Evolutionary conservation across 1,139 yeast species (phyloP).

Genomic region (Geotrichum candidum): DNA sequence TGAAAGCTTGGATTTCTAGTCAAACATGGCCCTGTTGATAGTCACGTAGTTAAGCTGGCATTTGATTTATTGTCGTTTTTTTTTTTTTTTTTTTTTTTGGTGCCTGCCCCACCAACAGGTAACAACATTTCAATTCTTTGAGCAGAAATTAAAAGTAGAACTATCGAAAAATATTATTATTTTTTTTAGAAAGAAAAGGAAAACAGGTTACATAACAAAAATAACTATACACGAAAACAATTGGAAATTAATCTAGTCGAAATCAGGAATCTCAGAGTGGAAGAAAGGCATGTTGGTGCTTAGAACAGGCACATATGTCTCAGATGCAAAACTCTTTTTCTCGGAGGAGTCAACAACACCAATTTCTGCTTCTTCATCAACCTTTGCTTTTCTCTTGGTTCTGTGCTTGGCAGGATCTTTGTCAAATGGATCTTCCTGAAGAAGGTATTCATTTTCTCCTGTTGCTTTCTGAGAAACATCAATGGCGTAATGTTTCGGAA

Average conservation of each 20-base stretch:
- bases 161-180: no score
- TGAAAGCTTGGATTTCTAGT: no score
- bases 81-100: no score
- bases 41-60: no score
- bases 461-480: not conserved
- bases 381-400: not conserved
- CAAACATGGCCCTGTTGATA: no score
- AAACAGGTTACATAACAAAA: not conserved
- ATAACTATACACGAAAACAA: not conserved
- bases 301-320: conserved; percentile 33
- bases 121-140: no score
- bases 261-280: conserved; percentile 82
- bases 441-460: not conserved
- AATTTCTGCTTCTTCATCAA: not conserved
- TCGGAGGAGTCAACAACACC: not conserved
- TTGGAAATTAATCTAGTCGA: conserved; percentile 29
- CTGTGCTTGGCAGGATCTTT: not conserved
- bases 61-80: no score
- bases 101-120: no score
- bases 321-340: not conserved
- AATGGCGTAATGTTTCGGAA: not conserved
- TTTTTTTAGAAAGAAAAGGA: not conserved
- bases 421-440: not conserved
- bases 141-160: no score
- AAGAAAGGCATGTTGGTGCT: conserved; percentile 77